phyloP scores from a whole-genome alignment of 306 rosid species.

The Lagenaria siceraria region DNA sequence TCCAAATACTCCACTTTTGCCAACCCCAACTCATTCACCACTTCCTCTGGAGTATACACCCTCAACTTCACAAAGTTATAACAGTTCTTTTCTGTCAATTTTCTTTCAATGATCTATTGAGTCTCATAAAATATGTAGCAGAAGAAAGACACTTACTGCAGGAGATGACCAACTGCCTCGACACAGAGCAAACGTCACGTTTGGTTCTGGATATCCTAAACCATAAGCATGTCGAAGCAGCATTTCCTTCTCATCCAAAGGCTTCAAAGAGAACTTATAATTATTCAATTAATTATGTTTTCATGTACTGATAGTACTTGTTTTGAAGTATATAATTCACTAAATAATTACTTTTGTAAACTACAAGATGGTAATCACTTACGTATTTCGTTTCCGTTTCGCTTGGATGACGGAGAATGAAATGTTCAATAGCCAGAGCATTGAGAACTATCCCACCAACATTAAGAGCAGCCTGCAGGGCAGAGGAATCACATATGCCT shows the following conservation, averaged over 20 bases:
- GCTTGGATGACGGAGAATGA: slow-evolving; percentile 68
- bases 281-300: neutral
- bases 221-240: slow-evolving; percentile 58
- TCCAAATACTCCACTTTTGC: slow-evolving; percentile 89
- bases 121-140: neutral
- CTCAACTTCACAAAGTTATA: slow-evolving; percentile 41
- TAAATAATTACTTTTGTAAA: neutral
- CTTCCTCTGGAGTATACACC: slow-evolving; percentile 62
- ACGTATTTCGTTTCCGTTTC: slow-evolving; percentile 59
- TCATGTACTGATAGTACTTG: neutral
- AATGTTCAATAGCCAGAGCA: slow-evolving; percentile 90
- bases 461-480: slow-evolving; percentile 59
- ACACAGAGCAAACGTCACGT: slow-evolving; percentile 75
- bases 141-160: slow-evolving; percentile 41
- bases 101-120: neutral
- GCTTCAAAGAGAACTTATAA: slow-evolving; percentile 17
- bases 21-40: slow-evolving; percentile 58
- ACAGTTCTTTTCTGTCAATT: neutral
- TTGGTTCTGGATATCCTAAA: slow-evolving; percentile 83
- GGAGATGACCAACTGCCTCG: slow-evolving; percentile 94
- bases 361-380: neutral
- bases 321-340: neutral
- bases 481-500: neutral
- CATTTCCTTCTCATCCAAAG: slow-evolving; percentile 59
- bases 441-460: slow-evolving; percentile 81